Conservation (phyloP, 1,284 basidiomycete genomes). For the Wolfiporia cocos region DNA sequence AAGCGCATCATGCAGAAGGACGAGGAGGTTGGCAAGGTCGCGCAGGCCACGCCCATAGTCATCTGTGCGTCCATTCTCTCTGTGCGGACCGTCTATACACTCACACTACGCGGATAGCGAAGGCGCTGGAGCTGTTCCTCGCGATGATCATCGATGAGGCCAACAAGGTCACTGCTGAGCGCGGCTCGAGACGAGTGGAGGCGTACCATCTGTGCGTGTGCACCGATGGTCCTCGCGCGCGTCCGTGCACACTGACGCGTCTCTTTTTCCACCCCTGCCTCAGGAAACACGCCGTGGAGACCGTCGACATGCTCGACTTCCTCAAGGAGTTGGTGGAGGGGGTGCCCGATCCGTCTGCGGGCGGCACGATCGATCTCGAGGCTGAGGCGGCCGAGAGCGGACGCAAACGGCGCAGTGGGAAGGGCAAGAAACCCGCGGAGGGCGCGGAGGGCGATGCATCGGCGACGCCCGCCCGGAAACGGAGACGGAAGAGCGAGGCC, state of each 20-base stretch:
- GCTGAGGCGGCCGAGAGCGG: slow-evolving; percentile 45
- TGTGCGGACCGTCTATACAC: background rate
- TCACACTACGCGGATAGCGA: slow-evolving; percentile 53
- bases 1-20: slow-evolving; percentile 99
- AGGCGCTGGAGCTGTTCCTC: slow-evolving; percentile 94
- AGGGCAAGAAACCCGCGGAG: slow-evolving; percentile 36
- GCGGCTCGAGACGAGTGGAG: slow-evolving; percentile 88
- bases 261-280: background rate
- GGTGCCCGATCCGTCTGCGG: slow-evolving; percentile 85
- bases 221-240: too few species aligned
- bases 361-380: slow-evolving; percentile 68
- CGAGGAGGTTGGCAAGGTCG: slow-evolving; percentile 98
- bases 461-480: slow-evolving; percentile 16
- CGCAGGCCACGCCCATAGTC: slow-evolving; percentile 93
- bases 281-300: slow-evolving; percentile 93
- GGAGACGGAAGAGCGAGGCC: slow-evolving; percentile 22
- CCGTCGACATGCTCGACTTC: slow-evolving; percentile 90
- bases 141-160: slow-evolving; percentile 83
- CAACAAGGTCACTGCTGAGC: slow-evolving; percentile 73
- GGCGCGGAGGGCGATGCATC: slow-evolving; percentile 23
- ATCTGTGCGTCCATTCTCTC: slow-evolving; percentile 70
- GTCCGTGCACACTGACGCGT: background rate
- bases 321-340: slow-evolving; percentile 90
- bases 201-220: slow-evolving; percentile 89
- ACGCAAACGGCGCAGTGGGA: slow-evolving; percentile 50